A percentile compares a stretch with the other conserved stretches of the same genome.
Conservation (phyloP, 2,329 filamentous ascomycete genomes). For the Trichocomaceae sp. region DNA sequence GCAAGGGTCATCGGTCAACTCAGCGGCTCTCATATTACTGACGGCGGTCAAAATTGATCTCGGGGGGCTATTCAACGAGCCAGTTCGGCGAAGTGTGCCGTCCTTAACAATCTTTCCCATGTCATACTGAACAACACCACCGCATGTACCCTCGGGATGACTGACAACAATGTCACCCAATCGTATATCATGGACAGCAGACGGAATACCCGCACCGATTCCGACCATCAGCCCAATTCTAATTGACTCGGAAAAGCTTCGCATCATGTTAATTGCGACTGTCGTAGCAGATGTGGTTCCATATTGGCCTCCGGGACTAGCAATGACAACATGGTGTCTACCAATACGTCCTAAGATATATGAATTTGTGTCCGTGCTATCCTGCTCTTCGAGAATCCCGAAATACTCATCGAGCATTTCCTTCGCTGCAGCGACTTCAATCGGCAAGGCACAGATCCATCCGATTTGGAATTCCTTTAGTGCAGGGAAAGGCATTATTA, state of each 20-base stretch:
- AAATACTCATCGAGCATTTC: slow-evolving; percentile 19
- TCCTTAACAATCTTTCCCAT: slow-evolving; percentile 4
- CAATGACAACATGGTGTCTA: not conserved
- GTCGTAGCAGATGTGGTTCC: not conserved
- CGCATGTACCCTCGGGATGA: slow-evolving; percentile 2
- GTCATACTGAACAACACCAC: slow-evolving; percentile 14
- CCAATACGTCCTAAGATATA: not conserved
- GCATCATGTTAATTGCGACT: slow-evolving; percentile 5
- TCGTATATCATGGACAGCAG: slow-evolving; percentile 1
- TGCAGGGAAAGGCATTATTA: not conserved
- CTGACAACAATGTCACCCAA: slow-evolving; percentile 11
- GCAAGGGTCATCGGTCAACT: not conserved
- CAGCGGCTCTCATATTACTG: not conserved
- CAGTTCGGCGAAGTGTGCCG: slow-evolving; percentile 7
- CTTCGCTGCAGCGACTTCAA: slow-evolving; percentile 16
- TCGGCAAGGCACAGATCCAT: slow-evolving; percentile 18
- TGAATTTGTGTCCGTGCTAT: slow-evolving; percentile 1
- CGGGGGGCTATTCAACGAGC: slow-evolving; percentile 14
- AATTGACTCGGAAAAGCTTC: not conserved
- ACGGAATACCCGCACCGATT: not conserved
- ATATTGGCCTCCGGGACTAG: not conserved
- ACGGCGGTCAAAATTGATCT: not conserved
- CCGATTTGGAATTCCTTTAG: slow-evolving; percentile 13
- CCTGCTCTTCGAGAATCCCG: slow-evolving; percentile 15
- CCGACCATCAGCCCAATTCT: slow-evolving; percentile 7